Base-by-base conservation (phyloP, 345 rosid species). In the Arabis hirsuta region DNA sequence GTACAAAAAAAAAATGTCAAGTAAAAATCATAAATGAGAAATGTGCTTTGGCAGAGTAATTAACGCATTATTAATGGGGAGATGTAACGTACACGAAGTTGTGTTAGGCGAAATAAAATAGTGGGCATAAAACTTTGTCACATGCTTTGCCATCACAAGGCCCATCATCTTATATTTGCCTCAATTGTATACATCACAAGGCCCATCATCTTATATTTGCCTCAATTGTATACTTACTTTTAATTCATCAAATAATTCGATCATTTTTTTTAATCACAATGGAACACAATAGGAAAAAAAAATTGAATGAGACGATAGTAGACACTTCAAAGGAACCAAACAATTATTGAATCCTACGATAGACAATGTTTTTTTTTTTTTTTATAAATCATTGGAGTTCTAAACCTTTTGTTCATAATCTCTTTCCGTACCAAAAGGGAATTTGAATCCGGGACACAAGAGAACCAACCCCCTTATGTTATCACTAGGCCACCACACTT, bases 1-100 rank as follows among this genome's bases (percentile, higher is more conserved):
- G 39, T 36, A 32, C 36, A 4, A 5, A 5, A 36, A 9, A 36
- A 8, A 36, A 24, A 34, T 62, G 27, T 20, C 6, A 65, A 29
- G 32, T 48, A 14, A 19, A 57, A 19, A 57, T 73, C 67, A 51
- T n/a, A 59, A 51, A 31, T 41, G 78, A 58, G 38, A 50, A 52
- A 55, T 42, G 44, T 52, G 69, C 36, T 34, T 43, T 46, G 65
- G 50, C 12, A 31, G 73, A 75, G 73, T 53, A 75, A 68, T 60
- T 75, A 74, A 67, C 78, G 73, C 63, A 74, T 12, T 67, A 52
- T 34, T 52, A 74, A 27, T 59, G 22, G 68, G 67, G 27, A 58
- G 63, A 16, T 60, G 64, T 67, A 60, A 60, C 78, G 78, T 74
- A 61, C 78, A 74, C 73, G 78, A 67, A 52, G 27, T 43, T 74